These are phyloP conservation scores for Diaporthe sp. DNA, from an alignment of 2,329 filamentous ascomycete genomes.

Conservation along the genomic window DNA sequence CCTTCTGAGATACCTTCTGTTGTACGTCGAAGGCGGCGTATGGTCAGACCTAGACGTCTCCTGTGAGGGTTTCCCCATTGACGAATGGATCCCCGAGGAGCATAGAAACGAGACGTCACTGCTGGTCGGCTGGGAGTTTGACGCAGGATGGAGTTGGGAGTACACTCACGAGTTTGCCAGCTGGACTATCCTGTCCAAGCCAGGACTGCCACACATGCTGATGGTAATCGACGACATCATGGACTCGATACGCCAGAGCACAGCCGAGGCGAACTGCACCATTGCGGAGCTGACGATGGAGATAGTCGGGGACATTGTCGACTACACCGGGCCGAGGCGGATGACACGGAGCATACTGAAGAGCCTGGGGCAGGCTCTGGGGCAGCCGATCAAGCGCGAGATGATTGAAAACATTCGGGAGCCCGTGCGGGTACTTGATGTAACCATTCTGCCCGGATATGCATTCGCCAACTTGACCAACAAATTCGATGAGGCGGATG, in stretches of 20 bases:
- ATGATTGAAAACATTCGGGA: slow-evolving; percentile 10
- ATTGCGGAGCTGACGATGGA: slow-evolving; percentile 35
- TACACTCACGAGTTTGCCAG: slow-evolving; percentile 43
- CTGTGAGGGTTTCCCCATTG: slow-evolving; percentile 51
- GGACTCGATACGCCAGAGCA: slow-evolving; percentile 1
- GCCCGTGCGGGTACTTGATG: background rate
- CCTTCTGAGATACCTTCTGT: slow-evolving; percentile 77
- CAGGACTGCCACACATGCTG: slow-evolving; percentile 39
- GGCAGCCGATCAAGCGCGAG: background rate
- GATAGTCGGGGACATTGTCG: slow-evolving; percentile 43
- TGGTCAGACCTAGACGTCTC: slow-evolving; percentile 69
- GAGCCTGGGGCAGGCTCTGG: slow-evolving; percentile 30
- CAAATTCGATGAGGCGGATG: slow-evolving; percentile 7
- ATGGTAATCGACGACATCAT: slow-evolving; percentile 43
- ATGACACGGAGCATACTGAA: slow-evolving; percentile 40
- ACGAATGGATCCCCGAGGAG: slow-evolving; percentile 52
- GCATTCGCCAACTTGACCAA: slow-evolving; percentile 17
- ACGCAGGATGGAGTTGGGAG: slow-evolving; percentile 41
- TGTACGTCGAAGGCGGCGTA: slow-evolving; percentile 83
- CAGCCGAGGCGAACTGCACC: slow-evolving; percentile 28
- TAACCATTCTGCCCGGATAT: slow-evolving; percentile 23
- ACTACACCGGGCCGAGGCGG: slow-evolving; percentile 42
- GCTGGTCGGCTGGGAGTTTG: slow-evolving; percentile 50
- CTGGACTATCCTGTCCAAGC: slow-evolving; percentile 44
- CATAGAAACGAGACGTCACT: slow-evolving; percentile 40